A percentile compares a stretch with the other conserved stretches of the same genome.
Evolutionary conservation across 2,329 filamentous ascomycete genomes (phyloP).

Genomic region (Penicillium griseofulvum): DNA sequence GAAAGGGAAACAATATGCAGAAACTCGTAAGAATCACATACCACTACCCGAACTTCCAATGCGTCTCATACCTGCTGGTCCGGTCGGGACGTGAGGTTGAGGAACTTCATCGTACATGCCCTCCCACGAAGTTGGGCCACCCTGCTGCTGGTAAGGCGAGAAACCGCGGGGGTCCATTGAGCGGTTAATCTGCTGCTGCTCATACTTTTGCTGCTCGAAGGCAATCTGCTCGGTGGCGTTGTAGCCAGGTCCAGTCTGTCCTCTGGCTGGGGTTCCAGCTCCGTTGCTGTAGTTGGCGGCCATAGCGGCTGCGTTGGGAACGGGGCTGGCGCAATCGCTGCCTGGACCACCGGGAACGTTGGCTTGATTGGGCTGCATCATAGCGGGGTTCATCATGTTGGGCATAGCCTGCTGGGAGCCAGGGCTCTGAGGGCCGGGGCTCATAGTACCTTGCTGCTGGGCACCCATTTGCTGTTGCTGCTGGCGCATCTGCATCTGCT

Average conservation of each 20-base stretch:
- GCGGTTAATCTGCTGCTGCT: constrained; percentile 63
- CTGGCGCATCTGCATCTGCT: constrained; percentile 50
- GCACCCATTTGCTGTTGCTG: constrained; percentile 61
- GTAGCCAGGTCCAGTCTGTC: constrained; percentile 54
- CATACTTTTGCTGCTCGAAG: constrained; percentile 77
- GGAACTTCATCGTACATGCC: constrained; percentile 98
- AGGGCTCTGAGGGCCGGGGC: constrained; percentile 37
- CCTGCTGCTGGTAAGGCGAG: constrained; percentile 50
- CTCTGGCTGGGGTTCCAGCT: not conserved
- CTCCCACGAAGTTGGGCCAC: constrained; percentile 84
- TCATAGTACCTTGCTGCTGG: constrained; percentile 36
- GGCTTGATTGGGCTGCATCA: constrained; percentile 56
- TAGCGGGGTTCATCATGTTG: constrained; percentile 66
- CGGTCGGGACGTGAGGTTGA: constrained; percentile 66
- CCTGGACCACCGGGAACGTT: constrained; percentile 18
- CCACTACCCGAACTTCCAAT: constrained; percentile 43
- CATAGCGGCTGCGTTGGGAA: constrained; percentile 48
- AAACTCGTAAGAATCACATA: constrained; percentile 33
- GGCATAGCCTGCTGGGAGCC: constrained; percentile 56
- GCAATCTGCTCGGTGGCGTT: constrained; percentile 70
- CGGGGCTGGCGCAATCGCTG: constrained; percentile 43
- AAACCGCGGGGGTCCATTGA: constrained; percentile 44
- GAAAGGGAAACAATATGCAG: not conserved
- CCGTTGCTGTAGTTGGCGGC: constrained; percentile 43
- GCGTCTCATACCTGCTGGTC: constrained; percentile 49